These are phyloP conservation scores for Marasmius tenuissimus DNA, from an alignment of 1,284 basidiomycete genomes.

Conservation along the genomic window DNA sequence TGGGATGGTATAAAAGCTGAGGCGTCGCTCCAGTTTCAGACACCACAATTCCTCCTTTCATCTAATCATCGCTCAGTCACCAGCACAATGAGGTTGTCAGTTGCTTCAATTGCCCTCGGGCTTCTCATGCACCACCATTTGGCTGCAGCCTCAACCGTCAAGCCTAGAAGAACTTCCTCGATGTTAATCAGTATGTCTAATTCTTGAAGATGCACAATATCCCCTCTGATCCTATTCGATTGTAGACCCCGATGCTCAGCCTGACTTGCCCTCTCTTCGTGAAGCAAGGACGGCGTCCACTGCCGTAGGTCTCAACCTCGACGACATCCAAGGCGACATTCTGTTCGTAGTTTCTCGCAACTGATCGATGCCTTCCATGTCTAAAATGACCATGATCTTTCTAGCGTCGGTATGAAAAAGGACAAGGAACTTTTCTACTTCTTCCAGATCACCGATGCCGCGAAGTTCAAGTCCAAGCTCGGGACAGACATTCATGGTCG, in stretches of 20 bases:
- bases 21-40: too few relatives aligned
- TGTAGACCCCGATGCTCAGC: constrained; percentile 12
- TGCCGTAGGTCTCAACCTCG: constrained; percentile 12
- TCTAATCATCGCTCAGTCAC: too few relatives aligned
- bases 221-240: background rate
- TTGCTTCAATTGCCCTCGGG: background rate
- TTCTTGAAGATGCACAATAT: background rate
- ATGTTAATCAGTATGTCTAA: background rate
- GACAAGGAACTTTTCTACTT: constrained; percentile 28
- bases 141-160: background rate
- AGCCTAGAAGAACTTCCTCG: background rate
- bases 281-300: constrained; percentile 8
- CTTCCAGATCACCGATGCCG: constrained; percentile 26
- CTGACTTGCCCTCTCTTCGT: constrained; percentile 12
- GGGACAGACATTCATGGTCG: constrained; percentile 27
- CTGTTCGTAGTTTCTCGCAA: constrained; percentile 7
- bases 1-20: too few relatives aligned
- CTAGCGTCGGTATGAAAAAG: constrained; percentile 30
- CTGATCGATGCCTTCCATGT: background rate
- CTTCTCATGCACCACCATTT: background rate
- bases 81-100: background rate
- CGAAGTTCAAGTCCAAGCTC: constrained; percentile 23
- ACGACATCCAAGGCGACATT: constrained; percentile 23
- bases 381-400: background rate
- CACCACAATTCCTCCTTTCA: too few relatives aligned